Evolutionary conservation across 768 basidiomycete species (phyloP).

Genomic region (Leccinum ochraceum): DNA sequence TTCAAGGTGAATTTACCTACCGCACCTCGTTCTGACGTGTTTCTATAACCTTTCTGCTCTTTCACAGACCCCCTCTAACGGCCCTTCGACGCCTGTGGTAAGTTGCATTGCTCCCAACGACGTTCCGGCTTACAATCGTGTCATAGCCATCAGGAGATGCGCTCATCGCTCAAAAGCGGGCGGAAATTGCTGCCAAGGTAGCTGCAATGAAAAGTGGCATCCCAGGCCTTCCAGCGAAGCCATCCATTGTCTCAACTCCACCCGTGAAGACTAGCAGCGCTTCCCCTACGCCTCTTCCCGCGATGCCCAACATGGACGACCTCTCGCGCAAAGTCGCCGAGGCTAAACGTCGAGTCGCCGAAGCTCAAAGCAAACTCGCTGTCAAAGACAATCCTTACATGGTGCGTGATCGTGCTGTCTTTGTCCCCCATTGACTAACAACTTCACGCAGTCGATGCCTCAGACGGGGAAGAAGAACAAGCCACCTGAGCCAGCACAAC

Average conservation of each 20-base stretch:
- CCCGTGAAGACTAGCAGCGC: conserved; percentile 29
- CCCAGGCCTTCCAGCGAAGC: conserved; percentile 32
- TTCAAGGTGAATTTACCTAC: conserved; percentile 72
- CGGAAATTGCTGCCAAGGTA: conserved; percentile 83
- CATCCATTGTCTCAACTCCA: conserved; percentile 27
- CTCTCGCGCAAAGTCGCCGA: conserved; percentile 76
- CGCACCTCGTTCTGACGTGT: conserved; percentile 55
- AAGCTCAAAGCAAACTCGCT: conserved; percentile 74
- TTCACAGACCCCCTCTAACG: conserved; percentile 53
- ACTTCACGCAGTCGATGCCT: conserved; percentile 47
- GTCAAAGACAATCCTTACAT: conserved; percentile 88
- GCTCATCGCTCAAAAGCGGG: conserved; percentile 80
- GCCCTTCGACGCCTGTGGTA: conserved; percentile 43
- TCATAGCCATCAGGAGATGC: conserved; percentile 53
- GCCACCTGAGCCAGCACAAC: conserved; percentile 63
- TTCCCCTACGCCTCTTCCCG: conserved; percentile 42
- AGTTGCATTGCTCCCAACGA: conserved; percentile 26
- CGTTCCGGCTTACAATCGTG: conserved; percentile 5
- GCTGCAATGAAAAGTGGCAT: conserved; percentile 65
- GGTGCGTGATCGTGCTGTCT: conserved; percentile 43
- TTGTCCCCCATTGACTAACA: conserved; percentile 2
- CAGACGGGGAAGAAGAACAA: conserved; percentile 55
- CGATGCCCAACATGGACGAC: conserved; percentile 55
- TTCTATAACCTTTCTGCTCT: conserved; percentile 64
- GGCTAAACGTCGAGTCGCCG: conserved; percentile 81